phyloP scores from a whole-genome alignment of 768 basidiomycete species.

The Lanmaoa pseudosensibilis region DNA sequence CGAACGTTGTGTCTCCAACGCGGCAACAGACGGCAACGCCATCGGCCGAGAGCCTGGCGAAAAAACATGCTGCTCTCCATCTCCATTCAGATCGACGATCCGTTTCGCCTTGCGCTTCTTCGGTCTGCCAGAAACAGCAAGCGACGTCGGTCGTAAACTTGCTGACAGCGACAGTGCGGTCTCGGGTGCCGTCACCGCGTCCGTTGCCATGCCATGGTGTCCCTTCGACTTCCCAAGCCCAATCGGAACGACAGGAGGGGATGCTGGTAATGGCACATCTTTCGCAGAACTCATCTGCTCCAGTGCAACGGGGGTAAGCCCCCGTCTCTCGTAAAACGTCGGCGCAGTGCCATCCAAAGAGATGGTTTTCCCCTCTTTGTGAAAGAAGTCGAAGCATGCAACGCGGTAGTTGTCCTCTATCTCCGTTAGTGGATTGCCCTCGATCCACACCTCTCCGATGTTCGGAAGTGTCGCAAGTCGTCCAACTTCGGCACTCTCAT shows the following conservation, averaged over 20 bases:
- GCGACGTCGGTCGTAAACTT: slow-evolving; percentile 44
- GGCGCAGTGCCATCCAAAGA: slow-evolving; percentile 73
- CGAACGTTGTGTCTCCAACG: slow-evolving; percentile 5
- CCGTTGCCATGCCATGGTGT: slow-evolving; percentile 19
- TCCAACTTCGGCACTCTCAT: slow-evolving; percentile 83
- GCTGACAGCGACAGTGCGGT: slow-evolving; percentile 34
- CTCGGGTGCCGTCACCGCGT: slow-evolving; percentile 19
- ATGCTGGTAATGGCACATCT: slow-evolving; percentile 48
- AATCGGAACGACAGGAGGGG: slow-evolving; percentile 63
- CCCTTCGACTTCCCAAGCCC: slow-evolving; percentile 33
- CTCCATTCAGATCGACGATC: slow-evolving; percentile 75
- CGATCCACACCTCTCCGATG: slow-evolving; percentile 77
- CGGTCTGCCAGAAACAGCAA: slow-evolving; percentile 43
- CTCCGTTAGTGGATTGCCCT: slow-evolving; percentile 80
- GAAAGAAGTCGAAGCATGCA: slow-evolving; percentile 81
- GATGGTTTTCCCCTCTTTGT: slow-evolving; percentile 77
- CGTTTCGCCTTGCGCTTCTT: slow-evolving; percentile 68
- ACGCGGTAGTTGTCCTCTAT: slow-evolving; percentile 70
- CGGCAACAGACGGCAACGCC: slow-evolving; percentile 1
- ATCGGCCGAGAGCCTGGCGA: slow-evolving; percentile 11
- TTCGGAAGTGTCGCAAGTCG: slow-evolving; percentile 78
- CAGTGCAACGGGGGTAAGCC: slow-evolving; percentile 47
- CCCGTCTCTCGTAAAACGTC: slow-evolving; percentile 69
- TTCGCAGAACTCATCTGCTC: slow-evolving; percentile 54
- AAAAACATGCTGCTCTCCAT: slow-evolving; percentile 38